phyloP scores from a whole-genome alignment of 2,329 filamentous ascomycete species.

The Botrytis elliptica region DNA sequence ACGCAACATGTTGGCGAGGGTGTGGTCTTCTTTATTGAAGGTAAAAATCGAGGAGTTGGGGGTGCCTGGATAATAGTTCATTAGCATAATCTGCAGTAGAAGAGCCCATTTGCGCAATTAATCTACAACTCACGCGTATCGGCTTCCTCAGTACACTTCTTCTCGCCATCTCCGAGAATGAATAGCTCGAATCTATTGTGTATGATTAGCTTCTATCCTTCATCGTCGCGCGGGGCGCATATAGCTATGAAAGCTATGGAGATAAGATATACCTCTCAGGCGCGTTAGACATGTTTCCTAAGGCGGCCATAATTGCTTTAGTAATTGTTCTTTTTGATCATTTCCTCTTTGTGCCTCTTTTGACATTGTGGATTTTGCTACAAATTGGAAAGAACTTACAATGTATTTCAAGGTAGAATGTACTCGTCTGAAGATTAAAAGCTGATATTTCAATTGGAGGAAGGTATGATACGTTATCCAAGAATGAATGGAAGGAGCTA shows the following conservation, averaged over 20 bases:
- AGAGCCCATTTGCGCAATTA: neutral
- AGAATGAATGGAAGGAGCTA: neutral
- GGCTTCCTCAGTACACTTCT: slow-evolving; percentile 85
- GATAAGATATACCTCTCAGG: slow-evolving; percentile 14
- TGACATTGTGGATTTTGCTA: neutral
- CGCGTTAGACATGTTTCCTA: slow-evolving; percentile 23
- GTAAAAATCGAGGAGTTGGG: slow-evolving; percentile 94
- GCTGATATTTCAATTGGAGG: neutral
- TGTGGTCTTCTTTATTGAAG: slow-evolving; percentile 96
- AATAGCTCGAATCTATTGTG: slow-evolving; percentile 83
- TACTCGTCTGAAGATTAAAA: slow-evolving; percentile 4
- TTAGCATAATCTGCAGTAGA: neutral
- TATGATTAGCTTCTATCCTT: neutral
- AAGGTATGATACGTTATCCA: neutral
- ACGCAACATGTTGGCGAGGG: slow-evolving; percentile 84
- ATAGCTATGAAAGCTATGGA: neutral
- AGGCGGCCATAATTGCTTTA: neutral
- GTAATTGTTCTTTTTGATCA: slow-evolving; percentile 13
- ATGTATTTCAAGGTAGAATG: neutral
- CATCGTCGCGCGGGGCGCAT: neutral
- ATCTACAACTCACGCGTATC: slow-evolving; percentile 73
- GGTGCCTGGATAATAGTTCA: slow-evolving; percentile 59
- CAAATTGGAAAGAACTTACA: neutral
- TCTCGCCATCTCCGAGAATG: slow-evolving; percentile 81
- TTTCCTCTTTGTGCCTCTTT: slow-evolving; percentile 4